phyloP scores from a whole-genome alignment of 2,329 filamentous ascomycete genomes.

The Xylaria sp. region DNA sequence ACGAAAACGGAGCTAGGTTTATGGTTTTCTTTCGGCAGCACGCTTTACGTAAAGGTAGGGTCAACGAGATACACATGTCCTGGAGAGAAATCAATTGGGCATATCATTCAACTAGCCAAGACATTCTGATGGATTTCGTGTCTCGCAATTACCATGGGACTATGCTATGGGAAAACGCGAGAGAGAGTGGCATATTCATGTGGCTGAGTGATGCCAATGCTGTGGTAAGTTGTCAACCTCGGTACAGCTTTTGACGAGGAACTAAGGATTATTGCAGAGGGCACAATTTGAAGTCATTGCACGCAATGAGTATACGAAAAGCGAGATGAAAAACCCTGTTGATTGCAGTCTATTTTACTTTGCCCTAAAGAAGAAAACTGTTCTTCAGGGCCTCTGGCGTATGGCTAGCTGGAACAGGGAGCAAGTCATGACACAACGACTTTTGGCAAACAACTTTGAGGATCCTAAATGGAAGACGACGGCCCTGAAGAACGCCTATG shows the following conservation, averaged over 20 bases:
- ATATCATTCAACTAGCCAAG: slow-evolving; percentile 85
- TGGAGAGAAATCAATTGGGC: slow-evolving; percentile 89
- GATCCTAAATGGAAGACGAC: slow-evolving; percentile 88
- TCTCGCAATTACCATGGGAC: slow-evolving; percentile 80
- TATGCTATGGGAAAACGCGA: slow-evolving; percentile 85
- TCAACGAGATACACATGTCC: slow-evolving; percentile 72
- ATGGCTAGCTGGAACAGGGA: slow-evolving; percentile 92
- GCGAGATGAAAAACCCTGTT: slow-evolving; percentile 86
- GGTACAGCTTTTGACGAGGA: neutral
- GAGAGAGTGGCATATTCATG: slow-evolving; percentile 91
- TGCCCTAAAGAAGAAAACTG: slow-evolving; percentile 87
- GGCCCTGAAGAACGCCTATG: slow-evolving; percentile 96
- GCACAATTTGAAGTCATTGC: slow-evolving; percentile 90
- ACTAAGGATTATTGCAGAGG: slow-evolving; percentile 58
- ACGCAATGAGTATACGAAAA: slow-evolving; percentile 90
- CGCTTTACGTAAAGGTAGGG: slow-evolving; percentile 73
- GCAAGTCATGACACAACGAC: slow-evolving; percentile 79
- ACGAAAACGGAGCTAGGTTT: slow-evolving; percentile 88
- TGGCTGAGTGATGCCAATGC: slow-evolving; percentile 85
- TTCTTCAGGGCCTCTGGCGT: slow-evolving; percentile 91
- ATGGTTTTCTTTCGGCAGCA: slow-evolving; percentile 89
- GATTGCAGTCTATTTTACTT: slow-evolving; percentile 93
- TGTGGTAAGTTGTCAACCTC: slow-evolving; percentile 66
- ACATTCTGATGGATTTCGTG: slow-evolving; percentile 87
- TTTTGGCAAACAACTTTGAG: slow-evolving; percentile 90